Base-by-base conservation (phyloP, 1,139 yeast genomes). In the Candida mesenterica region DNA sequence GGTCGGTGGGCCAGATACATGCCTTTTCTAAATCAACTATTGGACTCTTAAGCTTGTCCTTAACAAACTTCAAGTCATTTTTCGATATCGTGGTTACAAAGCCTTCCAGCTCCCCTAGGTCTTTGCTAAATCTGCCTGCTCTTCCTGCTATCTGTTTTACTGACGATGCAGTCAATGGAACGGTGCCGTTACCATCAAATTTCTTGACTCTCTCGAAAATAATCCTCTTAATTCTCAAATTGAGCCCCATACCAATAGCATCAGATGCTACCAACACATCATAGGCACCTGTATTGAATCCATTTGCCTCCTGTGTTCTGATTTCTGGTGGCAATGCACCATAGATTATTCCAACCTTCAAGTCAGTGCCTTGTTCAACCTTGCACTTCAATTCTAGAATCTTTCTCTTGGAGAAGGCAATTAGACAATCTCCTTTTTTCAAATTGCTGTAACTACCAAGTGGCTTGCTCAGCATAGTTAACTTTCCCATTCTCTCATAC, bases 251-350 rank as follows among this genome's bases (percentile, higher is more conserved):
- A 2, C 98, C 98, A 40, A 92, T 79, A 0, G 99, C 99, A 64
- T 92, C 98, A 1, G 97, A 86, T 0, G 98, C 97, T 3, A 92
- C 87, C 31, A 92, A 65, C 15, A 85, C 74, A 50, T 90, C 94
- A 44, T 79, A 83, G 30, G 75, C 74, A 3, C 94, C 94, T 15
- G 57, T 62, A 51, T 92, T 92, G 57, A 92, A 92, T 28, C 77
- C 68, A 23, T 68, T 61, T 0, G 97, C 96, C 52, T 92, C 97
- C 45, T 79, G 77, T 2, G 90, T 77, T 46, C 98, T 72, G 1
- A 94, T 88, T 58, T 92, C 98, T 0, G 98, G 96, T 0, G 99
- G 99, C 32, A 94, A 66, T 0, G 96, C 94, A 12, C 99, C 99
- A 53, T 92, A 92, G 24, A 94, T 82, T 2, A 94, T 90, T 1